Conservation (phyloP, 208 protist genomes). For the Acanthamoeba lenticulata region DNA sequence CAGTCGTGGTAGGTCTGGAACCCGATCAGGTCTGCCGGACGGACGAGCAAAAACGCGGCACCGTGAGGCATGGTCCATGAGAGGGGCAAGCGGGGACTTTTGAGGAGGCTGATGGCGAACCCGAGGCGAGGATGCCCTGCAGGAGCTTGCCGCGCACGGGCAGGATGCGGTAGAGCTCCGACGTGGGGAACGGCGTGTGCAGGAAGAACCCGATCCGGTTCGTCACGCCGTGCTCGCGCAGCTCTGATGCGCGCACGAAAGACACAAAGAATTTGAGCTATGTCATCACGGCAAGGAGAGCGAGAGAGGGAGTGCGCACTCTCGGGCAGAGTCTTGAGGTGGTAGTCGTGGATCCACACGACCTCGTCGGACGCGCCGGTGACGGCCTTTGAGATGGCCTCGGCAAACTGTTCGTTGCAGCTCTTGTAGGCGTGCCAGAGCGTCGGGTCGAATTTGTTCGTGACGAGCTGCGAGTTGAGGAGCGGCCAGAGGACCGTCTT, state of each 20-base stretch:
- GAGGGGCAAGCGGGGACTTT: no score
- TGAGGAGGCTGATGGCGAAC: no score
- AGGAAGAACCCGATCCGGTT: constrained; percentile 83
- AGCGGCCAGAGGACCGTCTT: constrained; percentile 63
- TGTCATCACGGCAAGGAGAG: background rate
- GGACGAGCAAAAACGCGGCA: background rate
- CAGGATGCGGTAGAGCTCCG: constrained; percentile 85
- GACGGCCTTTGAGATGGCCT: background rate
- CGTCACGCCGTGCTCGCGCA: constrained; percentile 18
- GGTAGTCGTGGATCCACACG: constrained; percentile 66
- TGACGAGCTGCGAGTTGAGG: constrained; percentile 70
- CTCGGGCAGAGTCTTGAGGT: constrained; percentile 46
- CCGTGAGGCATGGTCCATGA: background rate
- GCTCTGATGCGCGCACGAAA: background rate
- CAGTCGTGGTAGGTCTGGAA: constrained; percentile 86
- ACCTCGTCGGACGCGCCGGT: constrained; percentile 26
- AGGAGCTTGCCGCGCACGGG: constrained; percentile 80
- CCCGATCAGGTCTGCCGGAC: constrained; percentile 75
- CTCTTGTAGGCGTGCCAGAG: constrained; percentile 59
- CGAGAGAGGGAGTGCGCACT: background rate
- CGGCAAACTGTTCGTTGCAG: constrained; percentile 54
- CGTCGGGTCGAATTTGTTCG: constrained; percentile 11
- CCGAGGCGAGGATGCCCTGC: constrained; percentile 79
- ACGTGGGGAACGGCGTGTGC: constrained; percentile 87
- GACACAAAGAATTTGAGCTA: background rate